These are phyloP conservation scores for Nigrospora osmanthi DNA, from an alignment of 2,329 filamentous ascomycete genomes.

Conservation along the genomic window DNA sequence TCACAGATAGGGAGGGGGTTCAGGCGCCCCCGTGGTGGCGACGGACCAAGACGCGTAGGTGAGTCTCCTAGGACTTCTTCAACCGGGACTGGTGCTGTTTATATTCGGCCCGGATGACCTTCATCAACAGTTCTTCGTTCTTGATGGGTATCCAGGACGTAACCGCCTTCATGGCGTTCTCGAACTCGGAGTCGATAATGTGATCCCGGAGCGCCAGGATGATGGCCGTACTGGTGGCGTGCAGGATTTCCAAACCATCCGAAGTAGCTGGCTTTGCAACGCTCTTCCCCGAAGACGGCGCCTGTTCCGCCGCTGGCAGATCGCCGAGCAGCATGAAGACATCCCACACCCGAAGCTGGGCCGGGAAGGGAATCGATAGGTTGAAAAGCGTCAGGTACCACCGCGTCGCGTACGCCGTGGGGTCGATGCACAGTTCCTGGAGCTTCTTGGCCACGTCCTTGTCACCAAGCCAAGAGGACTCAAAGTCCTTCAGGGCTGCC, in stretches of 20 bases:
- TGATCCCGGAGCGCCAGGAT: constrained; percentile 87
- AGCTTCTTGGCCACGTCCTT: constrained; percentile 76
- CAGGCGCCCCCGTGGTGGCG: not conserved
- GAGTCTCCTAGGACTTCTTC: constrained; percentile 25
- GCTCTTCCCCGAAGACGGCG: constrained; percentile 11
- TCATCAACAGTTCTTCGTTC: constrained; percentile 90
- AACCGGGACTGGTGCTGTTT: constrained; percentile 49
- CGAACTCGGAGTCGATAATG: constrained; percentile 87
- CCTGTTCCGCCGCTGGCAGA: constrained; percentile 35
- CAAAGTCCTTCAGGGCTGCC: constrained; percentile 77
- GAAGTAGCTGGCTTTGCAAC: constrained; percentile 27
- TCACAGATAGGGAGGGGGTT: too few relatives aligned
- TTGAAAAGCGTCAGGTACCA: constrained; percentile 99
- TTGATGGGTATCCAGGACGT: constrained; percentile 91
- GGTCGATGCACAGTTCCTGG: constrained; percentile 69
- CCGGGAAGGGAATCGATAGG: constrained; percentile 87
- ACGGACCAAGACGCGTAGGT: constrained; percentile 7
- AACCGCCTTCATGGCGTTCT: constrained; percentile 94
- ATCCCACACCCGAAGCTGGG: constrained; percentile 94
- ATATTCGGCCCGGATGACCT: constrained; percentile 81
- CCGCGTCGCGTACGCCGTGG: constrained; percentile 88
- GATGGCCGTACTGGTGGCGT: constrained; percentile 82
- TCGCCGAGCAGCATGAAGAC: constrained; percentile 93
- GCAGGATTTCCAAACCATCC: constrained; percentile 75
- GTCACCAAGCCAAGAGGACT: constrained; percentile 70